Base-by-base conservation (phyloP, 352 stramenopile species). In the Pythium sp. region DNA sequence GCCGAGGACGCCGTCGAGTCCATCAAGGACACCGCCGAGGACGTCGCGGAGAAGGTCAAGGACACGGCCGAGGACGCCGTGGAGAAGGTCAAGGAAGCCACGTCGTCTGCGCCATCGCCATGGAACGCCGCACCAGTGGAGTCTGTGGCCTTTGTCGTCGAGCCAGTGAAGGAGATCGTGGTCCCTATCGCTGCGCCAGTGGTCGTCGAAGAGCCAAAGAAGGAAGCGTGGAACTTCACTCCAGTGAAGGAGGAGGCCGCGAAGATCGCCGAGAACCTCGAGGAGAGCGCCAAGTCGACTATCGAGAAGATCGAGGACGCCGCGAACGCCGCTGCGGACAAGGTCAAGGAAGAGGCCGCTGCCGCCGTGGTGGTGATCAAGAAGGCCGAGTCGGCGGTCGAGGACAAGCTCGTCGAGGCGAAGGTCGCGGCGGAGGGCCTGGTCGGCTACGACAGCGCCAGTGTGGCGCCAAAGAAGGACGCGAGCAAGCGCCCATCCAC, bases 361-460 rank as follows among this genome's bases (percentile, higher is more conserved):
- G 64, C 72, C 12, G 66, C 64, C 2, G 59, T 68, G 8, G 46
- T 66, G 3, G 57, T 70, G 22, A 20, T 70, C 43, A 76, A 76
- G 71, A 72, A 74, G 68, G 56, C 62, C n/a, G 63, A 68, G 43
- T 59, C 49, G 11, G 54, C 55, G 14, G 67, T 72, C 30, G 59
- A 76, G 59, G 65, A 68, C 55, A 69, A 73, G 53, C 65, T 71
- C 56, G 79, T 76, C 61, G 72, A 84, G 62, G 76, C 81, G 68
- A 78, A 86, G 65, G 68, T 79, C 56, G 74, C 67, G 69, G 63
- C 84, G 61, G 78, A 86, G 80, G 79, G 69, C 67, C 72, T 90
- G 14, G 81, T 89, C 65, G 78, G 82, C 59, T 92, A 92, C 81
- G 78, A 87, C 65, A 90, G 87, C 65, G 79, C 84, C 59, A 92